Base-by-base conservation (phyloP, 2,329 filamentous ascomycete genomes). In the Cryphonectria naterciae region DNA sequence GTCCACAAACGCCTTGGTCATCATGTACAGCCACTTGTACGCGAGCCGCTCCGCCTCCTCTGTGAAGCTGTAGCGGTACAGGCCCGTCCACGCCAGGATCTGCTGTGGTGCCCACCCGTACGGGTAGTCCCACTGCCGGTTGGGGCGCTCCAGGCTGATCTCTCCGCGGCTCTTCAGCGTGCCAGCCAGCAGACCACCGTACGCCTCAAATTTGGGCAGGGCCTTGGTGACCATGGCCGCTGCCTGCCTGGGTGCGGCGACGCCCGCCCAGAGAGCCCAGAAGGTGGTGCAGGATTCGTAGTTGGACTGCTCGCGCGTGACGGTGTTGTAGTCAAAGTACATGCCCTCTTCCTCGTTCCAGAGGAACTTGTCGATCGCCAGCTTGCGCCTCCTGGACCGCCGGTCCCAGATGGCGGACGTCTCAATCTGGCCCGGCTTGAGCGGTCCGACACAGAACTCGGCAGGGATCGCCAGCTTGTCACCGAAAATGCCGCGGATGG, bases 21-120 rank as follows among this genome's bases (percentile, higher is more conserved):
- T 94, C 95, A 98, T 98, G 80, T 95, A 97, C 68, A 98, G 84
- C 96, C 96, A 99, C 81, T 96, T 94, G 82, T 99, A 99, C 0
- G 94, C 93, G 74, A 99, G 83, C 46, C 94, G 87, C 82, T 97
- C 93, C 1, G 94, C 94, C 73, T 98, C 95, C 35, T 95, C 93
- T 39, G 92, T 90, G 79, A 97, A 98, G 68, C 95, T 94, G 79
- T 98, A 99, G 25, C 95, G 91, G 77, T 94, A 88, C 71, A 99
- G 85, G 2, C 95, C 96, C 1, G 93, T 95, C 96, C 96, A 99
- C 0, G 96, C 95, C 58, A 99, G 89, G 84, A 99, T 98, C 84
- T 99, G 96, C 85, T 99, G 96, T 43, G 96, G 96, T 69, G 96
- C 96, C 96, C 96, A 99, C 72, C 96, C 96, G 79, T 96, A 98